These are phyloP conservation scores for Puccinia horiana DNA, from an alignment of 1,284 basidiomycete genomes.

Conservation along the genomic window DNA sequence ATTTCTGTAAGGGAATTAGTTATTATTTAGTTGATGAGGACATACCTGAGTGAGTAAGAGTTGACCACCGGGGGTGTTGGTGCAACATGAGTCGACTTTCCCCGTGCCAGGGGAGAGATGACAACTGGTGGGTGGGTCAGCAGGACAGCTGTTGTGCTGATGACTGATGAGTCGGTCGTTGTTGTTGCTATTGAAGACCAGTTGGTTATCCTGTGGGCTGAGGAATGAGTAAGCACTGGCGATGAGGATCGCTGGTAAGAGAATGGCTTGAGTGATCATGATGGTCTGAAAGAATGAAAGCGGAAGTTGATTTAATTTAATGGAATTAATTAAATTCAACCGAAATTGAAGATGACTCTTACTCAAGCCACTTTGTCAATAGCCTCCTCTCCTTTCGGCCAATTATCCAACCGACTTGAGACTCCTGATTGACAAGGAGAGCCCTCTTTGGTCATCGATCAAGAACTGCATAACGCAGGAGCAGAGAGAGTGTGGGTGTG, in stretches of 20 bases:
- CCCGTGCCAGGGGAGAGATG: slow-evolving; percentile 8
- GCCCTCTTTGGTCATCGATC: too few relatives aligned
- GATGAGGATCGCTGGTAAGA: neutral
- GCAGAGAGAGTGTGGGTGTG: too few relatives aligned
- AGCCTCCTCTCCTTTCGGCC: neutral
- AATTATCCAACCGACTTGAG: too few relatives aligned
- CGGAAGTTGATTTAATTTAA: neutral
- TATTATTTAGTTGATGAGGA: neutral
- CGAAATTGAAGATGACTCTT: too few relatives aligned
- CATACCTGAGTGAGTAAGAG: slow-evolving; percentile 46
- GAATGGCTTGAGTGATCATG: neutral
- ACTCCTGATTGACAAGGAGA: too few relatives aligned
- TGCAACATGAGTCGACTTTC: slow-evolving; percentile 39
- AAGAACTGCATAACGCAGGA: too few relatives aligned
- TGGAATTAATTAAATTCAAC: too few relatives aligned
- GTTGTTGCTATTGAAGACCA: neutral
- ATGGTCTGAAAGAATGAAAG: neutral
- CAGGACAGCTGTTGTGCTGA: slow-evolving; percentile 19
- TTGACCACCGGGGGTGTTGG: slow-evolving; percentile 45
- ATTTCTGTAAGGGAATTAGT: neutral
- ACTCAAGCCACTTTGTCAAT: neutral
- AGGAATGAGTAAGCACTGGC: neutral
- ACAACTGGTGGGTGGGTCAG: slow-evolving; percentile 20
- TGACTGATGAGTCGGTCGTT: neutral
- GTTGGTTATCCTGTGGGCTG: neutral